These are phyloP conservation scores for Paramecium primaurelia DNA, from an alignment of 73 alveolate genomes.

Conservation along the genomic window DNA sequence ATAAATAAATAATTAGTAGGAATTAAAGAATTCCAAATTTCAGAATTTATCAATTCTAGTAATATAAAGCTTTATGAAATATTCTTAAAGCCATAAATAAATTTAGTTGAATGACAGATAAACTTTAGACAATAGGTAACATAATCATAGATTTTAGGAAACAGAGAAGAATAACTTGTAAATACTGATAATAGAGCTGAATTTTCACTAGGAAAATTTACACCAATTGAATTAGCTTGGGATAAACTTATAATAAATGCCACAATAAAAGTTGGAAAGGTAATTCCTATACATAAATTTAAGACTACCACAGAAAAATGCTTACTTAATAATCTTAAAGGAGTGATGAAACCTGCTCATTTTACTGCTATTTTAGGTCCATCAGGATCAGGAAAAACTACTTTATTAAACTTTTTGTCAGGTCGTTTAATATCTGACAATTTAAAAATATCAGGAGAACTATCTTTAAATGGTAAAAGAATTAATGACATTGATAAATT, in stretches of 20 bases:
- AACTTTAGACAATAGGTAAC: not conserved
- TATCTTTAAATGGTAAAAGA: constrained; percentile 40
- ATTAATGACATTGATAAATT: constrained; percentile 57
- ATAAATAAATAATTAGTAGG: not conserved
- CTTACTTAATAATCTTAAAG: constrained; percentile 59
- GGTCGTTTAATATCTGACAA: constrained; percentile 64
- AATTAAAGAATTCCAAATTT: not conserved
- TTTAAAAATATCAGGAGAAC: constrained; percentile 47
- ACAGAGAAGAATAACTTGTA: constrained; percentile 4
- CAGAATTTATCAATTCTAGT: not conserved
- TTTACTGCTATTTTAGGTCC: constrained; percentile 72
- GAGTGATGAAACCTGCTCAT: constrained; percentile 67
- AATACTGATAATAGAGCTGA: not conserved
- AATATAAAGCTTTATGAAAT: not conserved
- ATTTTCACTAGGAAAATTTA: constrained; percentile 16
- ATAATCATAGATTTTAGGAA: not conserved
- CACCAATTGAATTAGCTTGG: constrained; percentile 61
- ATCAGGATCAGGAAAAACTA: constrained; percentile 73
- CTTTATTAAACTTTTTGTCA: constrained; percentile 61
- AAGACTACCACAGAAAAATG: not conserved
- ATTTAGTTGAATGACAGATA: not conserved
- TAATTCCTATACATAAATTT: not conserved
- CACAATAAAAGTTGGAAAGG: constrained; percentile 27
- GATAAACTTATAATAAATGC: constrained; percentile 54
- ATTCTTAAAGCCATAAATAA: not conserved